A percentile compares a stretch with the other conserved stretches of the same genome.
These are phyloP conservation scores for Lablab purpureus DNA, from an alignment of 306 rosid genomes.

Conservation along the genomic window DNA sequence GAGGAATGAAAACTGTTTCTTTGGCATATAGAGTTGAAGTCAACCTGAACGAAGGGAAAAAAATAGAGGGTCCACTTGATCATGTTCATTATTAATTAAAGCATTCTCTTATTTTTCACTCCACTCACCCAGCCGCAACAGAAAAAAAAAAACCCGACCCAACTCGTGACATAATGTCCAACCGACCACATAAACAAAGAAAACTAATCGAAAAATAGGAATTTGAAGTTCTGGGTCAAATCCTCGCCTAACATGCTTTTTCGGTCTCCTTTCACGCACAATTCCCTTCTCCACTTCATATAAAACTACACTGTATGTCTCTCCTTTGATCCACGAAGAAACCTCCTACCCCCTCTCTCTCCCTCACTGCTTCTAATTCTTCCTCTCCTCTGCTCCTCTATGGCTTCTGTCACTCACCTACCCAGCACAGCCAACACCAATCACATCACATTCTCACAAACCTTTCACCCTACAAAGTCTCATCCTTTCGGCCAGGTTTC, in stretches of 20 bases:
- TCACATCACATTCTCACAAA: slow-evolving; percentile 58
- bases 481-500: slow-evolving; percentile 66
- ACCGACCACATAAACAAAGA: slow-evolving; percentile 56
- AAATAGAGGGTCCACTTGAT: slow-evolving; percentile 42
- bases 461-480: slow-evolving; percentile 34
- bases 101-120: slow-evolving; percentile 16
- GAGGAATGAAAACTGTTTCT: slow-evolving; percentile 31
- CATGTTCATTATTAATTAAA: not conserved
- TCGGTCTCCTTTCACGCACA: slow-evolving; percentile 30
- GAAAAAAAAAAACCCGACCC: not conserved
- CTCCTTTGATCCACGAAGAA: not conserved
- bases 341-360: not conserved
- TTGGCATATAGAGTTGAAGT: slow-evolving; percentile 40
- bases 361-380: slow-evolving; percentile 3
- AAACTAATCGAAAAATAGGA: not conserved
- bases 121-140: slow-evolving; percentile 46
- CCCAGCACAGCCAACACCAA: slow-evolving; percentile 41
- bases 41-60: slow-evolving; percentile 37
- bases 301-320: slow-evolving; percentile 47
- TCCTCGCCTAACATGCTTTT: slow-evolving; percentile 62
- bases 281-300: slow-evolving; percentile 40
- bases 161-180: slow-evolving; percentile 37
- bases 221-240: slow-evolving; percentile 48
- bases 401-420: slow-evolving; percentile 43
- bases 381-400: slow-evolving; percentile 30